These are phyloP conservation scores for Zangia roseola DNA, from an alignment of 768 basidiomycete species.

Conservation along the genomic window DNA sequence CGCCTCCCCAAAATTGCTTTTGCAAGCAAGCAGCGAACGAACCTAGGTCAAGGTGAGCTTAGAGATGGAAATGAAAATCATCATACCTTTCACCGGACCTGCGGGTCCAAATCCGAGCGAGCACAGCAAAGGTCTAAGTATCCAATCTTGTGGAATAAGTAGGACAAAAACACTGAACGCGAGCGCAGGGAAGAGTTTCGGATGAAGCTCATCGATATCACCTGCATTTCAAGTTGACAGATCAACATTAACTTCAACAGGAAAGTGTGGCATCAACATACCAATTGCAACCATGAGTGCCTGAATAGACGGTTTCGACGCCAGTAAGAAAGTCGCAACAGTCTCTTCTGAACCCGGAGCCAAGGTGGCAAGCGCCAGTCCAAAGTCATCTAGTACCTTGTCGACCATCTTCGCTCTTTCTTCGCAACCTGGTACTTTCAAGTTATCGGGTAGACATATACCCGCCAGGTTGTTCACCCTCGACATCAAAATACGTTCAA, in stretches of 20 bases:
- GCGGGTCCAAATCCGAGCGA: not conserved
- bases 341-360: not conserved
- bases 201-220: not conserved
- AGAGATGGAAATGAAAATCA: too few relatives aligned
- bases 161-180: not conserved
- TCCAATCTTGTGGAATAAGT: not conserved
- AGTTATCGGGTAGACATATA: not conserved
- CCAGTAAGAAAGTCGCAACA: not conserved
- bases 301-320: not conserved
- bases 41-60: too few relatives aligned
- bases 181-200: not conserved
- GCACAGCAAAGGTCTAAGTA: not conserved
- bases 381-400: not conserved
- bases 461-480: conserved; percentile 2
- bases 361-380: not conserved
- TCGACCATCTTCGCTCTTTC: conserved; percentile 4
- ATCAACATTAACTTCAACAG: too few relatives aligned
- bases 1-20: not conserved
- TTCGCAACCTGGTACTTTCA: not conserved
- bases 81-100: not conserved
- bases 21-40: not conserved
- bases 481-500: conserved; percentile 4
- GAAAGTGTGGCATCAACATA: too few relatives aligned
- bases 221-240: too few relatives aligned
- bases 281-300: not conserved